Evolutionary conservation across 2,329 filamentous ascomycete genomes (phyloP).

Genomic region (Aspergillus sp.): DNA sequence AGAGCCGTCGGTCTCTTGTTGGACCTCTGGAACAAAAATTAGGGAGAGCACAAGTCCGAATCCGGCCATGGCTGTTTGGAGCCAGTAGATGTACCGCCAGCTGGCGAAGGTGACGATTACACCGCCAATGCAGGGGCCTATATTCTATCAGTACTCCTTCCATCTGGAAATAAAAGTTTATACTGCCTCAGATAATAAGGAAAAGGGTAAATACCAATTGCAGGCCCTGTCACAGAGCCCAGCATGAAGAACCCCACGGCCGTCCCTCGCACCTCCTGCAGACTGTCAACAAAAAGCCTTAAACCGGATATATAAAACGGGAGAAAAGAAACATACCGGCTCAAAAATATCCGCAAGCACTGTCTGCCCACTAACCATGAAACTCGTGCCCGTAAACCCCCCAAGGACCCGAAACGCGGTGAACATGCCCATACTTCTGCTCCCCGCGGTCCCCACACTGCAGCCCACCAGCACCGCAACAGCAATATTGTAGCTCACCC

Average conservation of each 20-base stretch:
- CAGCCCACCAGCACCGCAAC: slow-evolving; percentile 33
- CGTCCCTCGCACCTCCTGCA: slow-evolving; percentile 41
- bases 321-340: slow-evolving; percentile 25
- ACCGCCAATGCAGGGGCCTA: slow-evolving; percentile 64
- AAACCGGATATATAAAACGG: no score
- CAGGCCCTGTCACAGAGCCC: slow-evolving; percentile 44
- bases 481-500: slow-evolving; percentile 33
- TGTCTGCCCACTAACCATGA: slow-evolving; percentile 42
- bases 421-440: slow-evolving; percentile 35
- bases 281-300: background rate
- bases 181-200: background rate
- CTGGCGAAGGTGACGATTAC: slow-evolving; percentile 73
- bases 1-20: slow-evolving; percentile 52
- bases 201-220: slow-evolving; percentile 33
- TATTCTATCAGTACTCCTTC: background rate
- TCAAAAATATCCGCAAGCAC: slow-evolving; percentile 42
- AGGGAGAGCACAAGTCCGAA: slow-evolving; percentile 59
- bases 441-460: slow-evolving; percentile 32
- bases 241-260: slow-evolving; percentile 46
- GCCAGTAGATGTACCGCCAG: slow-evolving; percentile 78
- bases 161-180: background rate
- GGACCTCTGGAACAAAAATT: slow-evolving; percentile 69
- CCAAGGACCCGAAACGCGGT: slow-evolving; percentile 36
- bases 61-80: slow-evolving; percentile 68
- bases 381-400: slow-evolving; percentile 39